Percentiles rank a stretch among this genome's conserved stretches.
These are phyloP conservation scores for Hypericum androsaemum DNA, from an alignment of 345 rosid species.

Conservation along the genomic window DNA sequence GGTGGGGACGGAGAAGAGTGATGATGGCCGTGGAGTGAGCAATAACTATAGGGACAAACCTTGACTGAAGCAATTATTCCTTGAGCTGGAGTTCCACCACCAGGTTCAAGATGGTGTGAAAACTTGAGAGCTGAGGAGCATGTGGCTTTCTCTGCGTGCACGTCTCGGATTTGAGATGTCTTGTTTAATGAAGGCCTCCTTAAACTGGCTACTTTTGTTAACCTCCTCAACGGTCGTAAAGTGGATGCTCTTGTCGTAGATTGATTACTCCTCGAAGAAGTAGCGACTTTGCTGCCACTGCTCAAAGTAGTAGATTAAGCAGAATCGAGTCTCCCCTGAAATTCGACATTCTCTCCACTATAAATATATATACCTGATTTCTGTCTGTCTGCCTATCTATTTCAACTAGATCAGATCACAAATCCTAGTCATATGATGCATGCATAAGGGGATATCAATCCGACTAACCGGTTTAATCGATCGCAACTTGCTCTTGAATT, in stretches of 20 bases:
- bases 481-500: slow-evolving; percentile 32
- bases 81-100: slow-evolving; percentile 24
- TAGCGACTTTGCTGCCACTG: no score
- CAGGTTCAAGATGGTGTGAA: slow-evolving; percentile 24
- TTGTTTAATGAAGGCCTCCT: slow-evolving; percentile 27
- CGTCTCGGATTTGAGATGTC: slow-evolving; percentile 11
- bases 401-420: no score
- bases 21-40: slow-evolving; percentile 77
- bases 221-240: slow-evolving; percentile 28
- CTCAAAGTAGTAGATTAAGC: no score
- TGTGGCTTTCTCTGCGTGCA: slow-evolving; percentile 41
- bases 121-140: slow-evolving; percentile 76
- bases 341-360: slow-evolving; percentile 12
- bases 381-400: no score
- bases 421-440: slow-evolving; percentile 6
- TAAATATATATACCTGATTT: neutral
- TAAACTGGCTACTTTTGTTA: slow-evolving; percentile 36
- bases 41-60: slow-evolving; percentile 65
- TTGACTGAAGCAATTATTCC: slow-evolving; percentile 21
- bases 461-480: slow-evolving; percentile 26
- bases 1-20: slow-evolving; percentile 44
- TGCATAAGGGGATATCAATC: neutral
- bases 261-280: no score
- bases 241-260: slow-evolving; percentile 25
- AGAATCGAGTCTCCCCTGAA: slow-evolving; percentile 19